phyloP scores from a whole-genome alignment of 352 stramenopile species.

The Hyaloperonospora brassicae region DNA sequence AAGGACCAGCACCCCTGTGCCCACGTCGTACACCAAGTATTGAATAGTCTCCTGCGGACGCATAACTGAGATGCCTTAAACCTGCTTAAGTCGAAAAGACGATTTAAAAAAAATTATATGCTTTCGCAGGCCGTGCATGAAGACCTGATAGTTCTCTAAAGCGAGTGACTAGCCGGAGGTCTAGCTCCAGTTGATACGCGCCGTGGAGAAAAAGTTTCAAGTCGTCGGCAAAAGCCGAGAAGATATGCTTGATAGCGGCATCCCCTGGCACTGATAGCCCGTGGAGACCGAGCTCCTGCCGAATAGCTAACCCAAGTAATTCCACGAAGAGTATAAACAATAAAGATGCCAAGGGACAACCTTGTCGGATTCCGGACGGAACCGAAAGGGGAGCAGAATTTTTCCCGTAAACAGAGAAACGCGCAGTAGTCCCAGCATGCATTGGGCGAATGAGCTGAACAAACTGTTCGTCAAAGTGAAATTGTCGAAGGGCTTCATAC shows the following conservation, averaged over 20 bases:
- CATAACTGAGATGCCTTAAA: neutral
- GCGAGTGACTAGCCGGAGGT: neutral
- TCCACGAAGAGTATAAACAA: too few relatives aligned
- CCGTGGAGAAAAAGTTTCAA: neutral
- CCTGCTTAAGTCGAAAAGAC: neutral
- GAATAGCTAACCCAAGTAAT: too few relatives aligned
- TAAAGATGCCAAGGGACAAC: too few relatives aligned
- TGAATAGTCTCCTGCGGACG: neutral
- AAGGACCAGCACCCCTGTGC: neutral
- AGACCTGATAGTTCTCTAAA: neutral
- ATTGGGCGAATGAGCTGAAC: neutral
- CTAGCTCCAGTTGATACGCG: neutral
- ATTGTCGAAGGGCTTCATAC: neutral
- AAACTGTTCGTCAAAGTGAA: neutral
- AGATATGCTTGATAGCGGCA: neutral
- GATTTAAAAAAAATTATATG: neutral
- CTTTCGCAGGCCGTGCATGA: neutral
- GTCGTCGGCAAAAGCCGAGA: neutral
- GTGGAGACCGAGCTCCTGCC: neutral
- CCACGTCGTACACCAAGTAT: neutral
- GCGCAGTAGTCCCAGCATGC: neutral
- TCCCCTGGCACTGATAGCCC: neutral
- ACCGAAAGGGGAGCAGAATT: neutral
- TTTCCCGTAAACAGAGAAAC: neutral
- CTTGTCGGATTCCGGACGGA: neutral